Base-by-base conservation (phyloP, 2,329 filamentous ascomycete genomes). In the Xylariaceae sp. region DNA sequence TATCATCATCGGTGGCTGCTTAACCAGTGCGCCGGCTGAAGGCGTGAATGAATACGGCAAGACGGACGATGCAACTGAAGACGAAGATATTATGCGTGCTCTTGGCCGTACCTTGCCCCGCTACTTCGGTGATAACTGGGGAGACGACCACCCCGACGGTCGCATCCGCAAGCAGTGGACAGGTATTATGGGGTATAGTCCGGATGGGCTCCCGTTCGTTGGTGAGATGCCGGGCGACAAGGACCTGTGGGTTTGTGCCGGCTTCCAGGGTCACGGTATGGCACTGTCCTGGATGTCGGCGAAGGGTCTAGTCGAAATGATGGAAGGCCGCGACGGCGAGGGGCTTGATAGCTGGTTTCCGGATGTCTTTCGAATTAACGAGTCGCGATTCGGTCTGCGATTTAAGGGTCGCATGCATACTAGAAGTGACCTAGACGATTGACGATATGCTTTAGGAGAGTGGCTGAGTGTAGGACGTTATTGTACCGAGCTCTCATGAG, bases 221-320 rank as follows among this genome's bases (percentile, higher is more conserved):
- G 80, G 80, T 0, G 67, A 72, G 54, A 68, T 81, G 53, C 73
- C 74, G 2, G 72, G 66, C 0, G 66, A 74, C 40, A 59, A 70
- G 75, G 47, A 76, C 0, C 63, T 86, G 19, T 85, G 79, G 74
- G 70, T 84, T 1, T 74, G 76, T 30, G 80, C 79, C 2, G 77
- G 80, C 5, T 87, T 87, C 58, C 84, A 85, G 58, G 85, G 85
- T 1, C 82, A 87, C 65, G 83, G 83, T 0, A 87, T 86, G 84
- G 83, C 83, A 1, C 67, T 82, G 30, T 81, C 81, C 51, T 79
- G 82, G 71, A 78, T 82, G 65, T 79, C 77, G 26, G 82, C 82
- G 0, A 75, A 78, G 59, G 84, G 78, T 0, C 61, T 87, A 54
- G 79, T 76, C 1, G 68, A 71, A 29, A 83, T 85, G 78, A 75